Conservation (phyloP, 768 basidiomycete species). For the Pholiota conissans region DNA sequence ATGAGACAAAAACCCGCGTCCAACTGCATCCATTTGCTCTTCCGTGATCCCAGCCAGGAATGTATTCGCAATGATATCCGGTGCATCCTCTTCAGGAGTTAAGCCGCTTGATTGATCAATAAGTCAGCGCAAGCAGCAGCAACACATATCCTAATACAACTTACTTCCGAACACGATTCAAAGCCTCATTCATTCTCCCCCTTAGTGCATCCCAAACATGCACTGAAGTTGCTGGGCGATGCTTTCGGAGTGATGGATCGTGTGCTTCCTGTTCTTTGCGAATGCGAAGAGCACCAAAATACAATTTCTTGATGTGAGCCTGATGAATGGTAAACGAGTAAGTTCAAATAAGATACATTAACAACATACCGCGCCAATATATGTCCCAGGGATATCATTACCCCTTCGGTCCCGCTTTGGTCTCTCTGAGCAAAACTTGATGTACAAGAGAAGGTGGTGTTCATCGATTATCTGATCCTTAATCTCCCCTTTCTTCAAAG, state of each 20-base stretch:
- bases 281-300: slow-evolving; percentile 29
- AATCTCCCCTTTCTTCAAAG: slow-evolving; percentile 13
- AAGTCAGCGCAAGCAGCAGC: not conserved
- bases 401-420: slow-evolving; percentile 21
- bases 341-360: no score
- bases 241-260: slow-evolving; percentile 16
- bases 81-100: slow-evolving; percentile 26
- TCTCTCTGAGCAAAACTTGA: slow-evolving; percentile 24
- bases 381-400: slow-evolving; percentile 23
- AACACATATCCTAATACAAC: not conserved
- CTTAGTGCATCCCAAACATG: slow-evolving; percentile 27
- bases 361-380: slow-evolving; percentile 27
- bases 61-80: slow-evolving; percentile 32
- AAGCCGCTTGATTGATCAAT: slow-evolving; percentile 20
- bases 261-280: slow-evolving; percentile 29
- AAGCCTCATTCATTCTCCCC: slow-evolving; percentile 25
- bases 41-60: no score
- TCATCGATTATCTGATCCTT: slow-evolving; percentile 28
- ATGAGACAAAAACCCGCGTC: no score
- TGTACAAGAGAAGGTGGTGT: slow-evolving; percentile 26
- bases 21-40: no score
- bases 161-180: slow-evolving; percentile 14
- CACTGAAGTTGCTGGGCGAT: slow-evolving; percentile 21
- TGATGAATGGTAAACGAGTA: no score
- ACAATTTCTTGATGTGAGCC: slow-evolving; percentile 32